Percentiles rank a stretch among this genome's conserved stretches.
phyloP scores from a whole-genome alignment of 208 protist species.

The Lotmaria passim region DNA sequence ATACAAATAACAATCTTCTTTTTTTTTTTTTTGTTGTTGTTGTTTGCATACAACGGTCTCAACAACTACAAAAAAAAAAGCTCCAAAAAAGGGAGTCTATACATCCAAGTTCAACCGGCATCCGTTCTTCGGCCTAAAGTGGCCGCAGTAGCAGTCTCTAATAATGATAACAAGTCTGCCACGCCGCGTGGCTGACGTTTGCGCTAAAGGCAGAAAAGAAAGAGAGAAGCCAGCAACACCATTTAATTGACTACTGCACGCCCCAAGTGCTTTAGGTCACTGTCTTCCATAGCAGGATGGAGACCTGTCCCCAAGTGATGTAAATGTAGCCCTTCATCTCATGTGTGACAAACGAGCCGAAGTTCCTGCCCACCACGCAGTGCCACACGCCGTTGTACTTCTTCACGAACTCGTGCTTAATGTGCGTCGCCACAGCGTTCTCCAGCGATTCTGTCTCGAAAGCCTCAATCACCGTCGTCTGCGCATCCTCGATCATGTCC shows the following conservation, averaged over 20 bases:
- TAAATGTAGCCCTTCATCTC: slow-evolving; percentile 99
- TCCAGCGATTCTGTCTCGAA: slow-evolving; percentile 84
- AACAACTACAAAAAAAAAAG: slow-evolving; percentile 12
- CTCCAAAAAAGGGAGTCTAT: background rate
- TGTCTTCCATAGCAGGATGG: slow-evolving; percentile 97
- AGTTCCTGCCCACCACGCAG: slow-evolving; percentile 99
- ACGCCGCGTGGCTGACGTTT: too few relatives aligned
- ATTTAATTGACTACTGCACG: background rate
- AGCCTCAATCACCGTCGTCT: slow-evolving; percentile 71
- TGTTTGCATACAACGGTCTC: slow-evolving; percentile 4
- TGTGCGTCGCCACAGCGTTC: slow-evolving; percentile 78
- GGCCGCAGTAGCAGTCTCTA: too few relatives aligned
- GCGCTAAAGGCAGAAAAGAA: too few relatives aligned
- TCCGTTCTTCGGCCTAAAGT: too few relatives aligned
- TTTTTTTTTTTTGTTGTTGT: slow-evolving; percentile 7
- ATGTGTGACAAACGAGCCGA: slow-evolving; percentile 99
- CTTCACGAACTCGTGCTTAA: slow-evolving; percentile 89
- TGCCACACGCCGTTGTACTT: slow-evolving; percentile 97
- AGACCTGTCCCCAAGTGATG: slow-evolving; percentile 99
- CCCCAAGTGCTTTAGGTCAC: slow-evolving; percentile 54
- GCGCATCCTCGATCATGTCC: slow-evolving; percentile 86
- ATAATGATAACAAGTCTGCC: too few relatives aligned
- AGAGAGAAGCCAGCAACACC: slow-evolving; percentile 1
- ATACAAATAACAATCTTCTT: too few relatives aligned
- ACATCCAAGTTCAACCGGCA: too few relatives aligned